Base-by-base conservation (phyloP, 306 rosid genomes). In the Prunus armeniaca region DNA sequence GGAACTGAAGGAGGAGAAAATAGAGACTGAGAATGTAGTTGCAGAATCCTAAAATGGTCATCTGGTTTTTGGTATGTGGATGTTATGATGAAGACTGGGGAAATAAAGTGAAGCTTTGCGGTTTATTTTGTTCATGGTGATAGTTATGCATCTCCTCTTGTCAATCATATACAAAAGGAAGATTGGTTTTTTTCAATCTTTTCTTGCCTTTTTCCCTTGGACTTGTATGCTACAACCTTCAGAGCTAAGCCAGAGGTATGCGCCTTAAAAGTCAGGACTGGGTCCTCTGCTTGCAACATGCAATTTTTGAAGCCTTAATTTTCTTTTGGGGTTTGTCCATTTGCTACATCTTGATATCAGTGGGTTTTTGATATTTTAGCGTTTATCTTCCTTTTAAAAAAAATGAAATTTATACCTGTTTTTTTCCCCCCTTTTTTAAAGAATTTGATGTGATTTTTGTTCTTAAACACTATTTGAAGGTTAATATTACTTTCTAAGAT, bases 1-100 rank as follows among this genome's bases (percentile, higher is more conserved):
- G 84, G 98, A 94, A 76, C 69, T 91, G 79, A 85, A 88, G 78
- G 81, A 73, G 56, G 96, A 88, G 81, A 87, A 72, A 57, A 22
- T 58, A 58, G 86, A 84, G 79, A 75, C 78, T 30, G 75, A 51
- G 68, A 68, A 80, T 52, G 2, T 22, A 56, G 20, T 56, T 56
- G 62, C 28, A 19, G 57, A 18, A 52, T 49, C 69, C 47, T 65
- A 30, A 65, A 65, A 32, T 17, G 49, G 25, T 65, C 5, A 34
- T 65, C 27, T 65, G 27, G 47, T 34, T 65, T 34, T 18, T 32
- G 49, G 46, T 34, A 0, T 10, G 49, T 4, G 8, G 49, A 28
- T 28, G 17, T 19, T 27, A 28, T 34, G 19, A 62, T 28, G 67
- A 62, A 28, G 19, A 15, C n/a, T 2, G 18, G 45, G 12, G 20